Percentiles rank a stretch among this genome's conserved stretches.
Evolutionary conservation across 495 filamentous ascomycete species (phyloP).

Genomic region (Hyaloscypha hepaticicola): DNA sequence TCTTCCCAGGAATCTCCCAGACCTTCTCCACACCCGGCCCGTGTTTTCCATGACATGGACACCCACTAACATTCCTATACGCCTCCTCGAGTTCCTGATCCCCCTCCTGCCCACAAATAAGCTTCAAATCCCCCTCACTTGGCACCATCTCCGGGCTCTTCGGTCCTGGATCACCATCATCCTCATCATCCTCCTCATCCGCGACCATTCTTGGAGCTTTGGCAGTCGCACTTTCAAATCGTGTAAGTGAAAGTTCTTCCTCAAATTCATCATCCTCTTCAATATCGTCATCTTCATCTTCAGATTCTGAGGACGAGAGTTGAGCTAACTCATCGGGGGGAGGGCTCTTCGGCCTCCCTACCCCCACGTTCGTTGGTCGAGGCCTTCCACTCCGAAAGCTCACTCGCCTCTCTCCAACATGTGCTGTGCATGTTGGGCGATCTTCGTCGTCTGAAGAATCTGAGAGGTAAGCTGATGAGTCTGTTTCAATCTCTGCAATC

Average conservation of each 20-base stretch:
- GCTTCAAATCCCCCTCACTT: conserved; percentile 13
- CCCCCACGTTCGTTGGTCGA: background rate
- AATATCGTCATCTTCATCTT: conserved; percentile 14
- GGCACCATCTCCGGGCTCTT: background rate
- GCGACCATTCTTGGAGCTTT: conserved; percentile 16
- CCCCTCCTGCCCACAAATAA: conserved; percentile 7
- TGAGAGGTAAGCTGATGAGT: background rate
- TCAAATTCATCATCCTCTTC: conserved; percentile 12
- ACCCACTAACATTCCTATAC: conserved; percentile 12
- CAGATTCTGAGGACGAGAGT: background rate
- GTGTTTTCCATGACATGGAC: conserved; percentile 17
- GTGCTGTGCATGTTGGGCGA: background rate
- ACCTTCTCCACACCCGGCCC: conserved; percentile 12
- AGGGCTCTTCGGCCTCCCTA: conserved; percentile 4
- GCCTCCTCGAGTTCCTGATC: conserved; percentile 9
- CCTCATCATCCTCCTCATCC: conserved; percentile 4
- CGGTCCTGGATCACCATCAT: conserved; percentile 6
- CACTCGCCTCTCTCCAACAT: background rate
- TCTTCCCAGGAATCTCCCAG: conserved; percentile 19
- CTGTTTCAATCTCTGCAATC: conserved; percentile 15
- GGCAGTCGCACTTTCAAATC: conserved; percentile 15
- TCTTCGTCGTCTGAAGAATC: background rate
- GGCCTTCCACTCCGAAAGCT: background rate
- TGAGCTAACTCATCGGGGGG: background rate
- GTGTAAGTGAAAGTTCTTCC: background rate